Conservation (phyloP, 768 basidiomycete genomes). For the Boletus rex-veris region DNA sequence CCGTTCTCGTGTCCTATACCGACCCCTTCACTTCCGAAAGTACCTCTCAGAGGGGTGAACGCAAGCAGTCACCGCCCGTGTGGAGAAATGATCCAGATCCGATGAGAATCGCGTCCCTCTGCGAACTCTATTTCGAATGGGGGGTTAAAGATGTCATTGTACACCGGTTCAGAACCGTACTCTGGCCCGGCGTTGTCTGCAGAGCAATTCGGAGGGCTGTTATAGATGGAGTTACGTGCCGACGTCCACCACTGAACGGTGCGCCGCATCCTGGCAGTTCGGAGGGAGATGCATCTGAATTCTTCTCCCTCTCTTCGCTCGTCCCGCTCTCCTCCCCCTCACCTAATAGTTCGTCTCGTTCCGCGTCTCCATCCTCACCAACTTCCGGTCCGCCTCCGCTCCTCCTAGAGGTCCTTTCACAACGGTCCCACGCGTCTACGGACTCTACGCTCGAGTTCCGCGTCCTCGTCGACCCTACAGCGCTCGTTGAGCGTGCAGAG, state of each 20-base stretch:
- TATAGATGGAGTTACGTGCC: conserved; percentile 42
- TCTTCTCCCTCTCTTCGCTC: conserved; percentile 18
- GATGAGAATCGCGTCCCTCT: conserved; percentile 67
- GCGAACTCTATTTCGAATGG: conserved; percentile 92
- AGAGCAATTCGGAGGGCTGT: conserved; percentile 67
- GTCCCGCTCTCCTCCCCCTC: conserved; percentile 4
- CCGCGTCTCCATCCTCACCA: conserved; percentile 1
- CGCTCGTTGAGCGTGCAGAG: conserved; percentile 62
- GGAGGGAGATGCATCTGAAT: conserved; percentile 2
- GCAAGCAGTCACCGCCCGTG: conserved; percentile 34
- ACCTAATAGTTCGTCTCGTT: conserved; percentile 1
- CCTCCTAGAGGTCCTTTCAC: conserved; percentile 63
- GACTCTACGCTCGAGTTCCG: conserved; percentile 76
- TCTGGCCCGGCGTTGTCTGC: conserved; percentile 75
- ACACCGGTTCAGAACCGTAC: conserved; percentile 77
- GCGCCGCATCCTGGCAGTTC: neutral
- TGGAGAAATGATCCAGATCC: conserved; percentile 65
- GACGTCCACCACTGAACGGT: neutral
- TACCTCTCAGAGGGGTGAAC: conserved; percentile 35
- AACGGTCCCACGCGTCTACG: conserved; percentile 65
- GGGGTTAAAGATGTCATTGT: conserved; percentile 79
- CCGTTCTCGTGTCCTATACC: conserved; percentile 74
- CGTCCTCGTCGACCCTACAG: conserved; percentile 65
- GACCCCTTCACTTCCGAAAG: conserved; percentile 73
- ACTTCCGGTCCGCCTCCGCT: conserved; percentile 36